Evolutionary conservation across 768 basidiomycete genomes (phyloP).

Genomic region (Tricholomella constricta): DNA sequence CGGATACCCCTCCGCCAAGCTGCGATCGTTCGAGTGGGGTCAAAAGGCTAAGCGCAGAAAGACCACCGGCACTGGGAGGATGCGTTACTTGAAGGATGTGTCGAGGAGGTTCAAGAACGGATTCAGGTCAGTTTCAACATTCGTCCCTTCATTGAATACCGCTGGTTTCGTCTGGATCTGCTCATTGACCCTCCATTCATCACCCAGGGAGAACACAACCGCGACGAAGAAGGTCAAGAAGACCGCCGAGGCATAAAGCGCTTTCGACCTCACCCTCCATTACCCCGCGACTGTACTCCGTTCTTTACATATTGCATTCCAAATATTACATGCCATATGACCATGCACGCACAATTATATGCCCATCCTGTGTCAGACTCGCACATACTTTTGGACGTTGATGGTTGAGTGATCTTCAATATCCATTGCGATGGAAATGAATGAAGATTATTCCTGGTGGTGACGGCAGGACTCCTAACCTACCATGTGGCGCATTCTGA

Average conservation of each 20-base stretch:
- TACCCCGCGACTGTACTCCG: background rate
- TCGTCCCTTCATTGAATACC: background rate
- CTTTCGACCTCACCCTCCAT: slow-evolving; percentile 3
- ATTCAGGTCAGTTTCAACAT: slow-evolving; percentile 64
- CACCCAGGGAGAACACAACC: slow-evolving; percentile 22
- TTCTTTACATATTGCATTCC: slow-evolving; percentile 16
- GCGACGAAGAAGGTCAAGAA: slow-evolving; percentile 21
- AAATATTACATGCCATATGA: slow-evolving; percentile 19
- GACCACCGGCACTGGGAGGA: slow-evolving; percentile 97
- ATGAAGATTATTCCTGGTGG: too few relatives aligned
- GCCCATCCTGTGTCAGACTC: slow-evolving; percentile 8
- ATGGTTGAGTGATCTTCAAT: too few relatives aligned
- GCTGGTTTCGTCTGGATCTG: background rate
- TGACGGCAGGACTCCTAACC: too few relatives aligned
- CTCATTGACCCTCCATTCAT: background rate
- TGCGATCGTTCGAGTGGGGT: slow-evolving; percentile 97
- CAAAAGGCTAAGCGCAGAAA: slow-evolving; percentile 99
- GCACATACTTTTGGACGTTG: background rate
- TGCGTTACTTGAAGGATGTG: slow-evolving; percentile 91
- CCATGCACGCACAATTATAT: slow-evolving; percentile 21
- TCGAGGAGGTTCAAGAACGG: slow-evolving; percentile 98
- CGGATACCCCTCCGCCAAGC: slow-evolving; percentile 94
- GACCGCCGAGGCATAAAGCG: slow-evolving; percentile 22
- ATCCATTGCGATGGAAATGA: too few relatives aligned
- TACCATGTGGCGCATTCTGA: too few relatives aligned